Evolutionary conservation across 1,139 yeast genomes (phyloP).

Genomic region (Candida tetrigidarum): DNA sequence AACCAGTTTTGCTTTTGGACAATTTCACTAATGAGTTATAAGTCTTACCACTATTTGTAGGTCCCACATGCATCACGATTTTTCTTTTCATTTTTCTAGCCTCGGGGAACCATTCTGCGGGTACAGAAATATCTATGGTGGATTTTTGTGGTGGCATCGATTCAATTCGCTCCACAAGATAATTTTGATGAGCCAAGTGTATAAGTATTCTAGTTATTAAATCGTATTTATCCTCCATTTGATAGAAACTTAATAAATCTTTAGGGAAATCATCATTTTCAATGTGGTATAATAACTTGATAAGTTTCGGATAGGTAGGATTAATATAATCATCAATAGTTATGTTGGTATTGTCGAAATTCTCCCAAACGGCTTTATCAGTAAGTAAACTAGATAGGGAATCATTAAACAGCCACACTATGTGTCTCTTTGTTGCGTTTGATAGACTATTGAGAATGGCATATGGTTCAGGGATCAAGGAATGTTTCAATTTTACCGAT

Average conservation of each 20-base stretch:
- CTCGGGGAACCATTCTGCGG: conserved; percentile 87
- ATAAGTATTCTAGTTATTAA: conserved; percentile 26
- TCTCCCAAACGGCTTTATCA: background rate
- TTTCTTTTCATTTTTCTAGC: conserved; percentile 83
- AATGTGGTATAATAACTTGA: conserved; percentile 25
- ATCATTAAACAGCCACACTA: no score
- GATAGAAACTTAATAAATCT: conserved; percentile 22
- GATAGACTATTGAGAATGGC: conserved; percentile 14
- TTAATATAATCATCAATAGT: conserved; percentile 29
- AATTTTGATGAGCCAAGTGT: conserved; percentile 28
- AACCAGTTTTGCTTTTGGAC: conserved; percentile 74
- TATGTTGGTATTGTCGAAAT: background rate
- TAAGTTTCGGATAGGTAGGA: conserved; percentile 29
- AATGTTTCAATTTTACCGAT: background rate
- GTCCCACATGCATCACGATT: conserved; percentile 91
- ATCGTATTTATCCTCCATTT: conserved; percentile 22
- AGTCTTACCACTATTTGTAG: conserved; percentile 98
- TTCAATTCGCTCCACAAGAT: conserved; percentile 21
- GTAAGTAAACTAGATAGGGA: no score
- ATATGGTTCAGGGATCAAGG: conserved; percentile 11
- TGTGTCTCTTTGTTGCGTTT: no score
- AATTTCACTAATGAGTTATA: conserved; percentile 76
- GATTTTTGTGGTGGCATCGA: conserved; percentile 20
- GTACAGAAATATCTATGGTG: conserved; percentile 60
- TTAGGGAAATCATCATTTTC: conserved; percentile 24